Percentiles rank a stretch among this genome's conserved stretches.
These are phyloP conservation scores for Rickenella mellea DNA, from an alignment of 768 basidiomycete species.

Conservation along the genomic window DNA sequence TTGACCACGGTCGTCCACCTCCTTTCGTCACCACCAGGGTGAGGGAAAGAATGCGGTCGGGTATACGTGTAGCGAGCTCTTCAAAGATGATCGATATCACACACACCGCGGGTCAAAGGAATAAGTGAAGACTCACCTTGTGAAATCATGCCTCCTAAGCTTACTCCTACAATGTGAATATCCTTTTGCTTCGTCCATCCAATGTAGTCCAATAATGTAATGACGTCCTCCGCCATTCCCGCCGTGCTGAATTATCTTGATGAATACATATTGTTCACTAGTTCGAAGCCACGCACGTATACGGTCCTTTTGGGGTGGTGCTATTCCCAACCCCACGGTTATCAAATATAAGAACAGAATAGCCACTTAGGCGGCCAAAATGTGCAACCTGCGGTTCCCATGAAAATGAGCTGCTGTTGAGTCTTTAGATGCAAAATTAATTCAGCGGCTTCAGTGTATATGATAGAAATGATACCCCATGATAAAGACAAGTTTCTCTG, in stretches of 20 bases:
- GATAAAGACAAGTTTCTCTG: conserved; percentile 60
- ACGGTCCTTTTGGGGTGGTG: conserved; percentile 61
- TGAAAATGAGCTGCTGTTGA: conserved; percentile 54
- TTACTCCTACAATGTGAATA: conserved; percentile 65
- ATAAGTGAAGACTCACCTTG: conserved; percentile 37
- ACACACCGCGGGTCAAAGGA: background rate
- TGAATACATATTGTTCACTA: conserved; percentile 2
- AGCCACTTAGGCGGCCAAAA: conserved; percentile 45
- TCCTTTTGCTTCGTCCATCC: conserved; percentile 58
- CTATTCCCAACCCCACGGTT: conserved; percentile 80
- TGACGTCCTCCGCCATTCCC: conserved; percentile 69
- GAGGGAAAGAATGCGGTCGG: conserved; percentile 58
- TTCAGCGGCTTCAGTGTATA: too few relatives aligned
- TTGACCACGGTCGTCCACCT: conserved; percentile 46
- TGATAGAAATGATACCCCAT: too few relatives aligned
- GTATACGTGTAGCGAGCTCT: conserved; percentile 65
- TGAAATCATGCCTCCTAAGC: conserved; percentile 79
- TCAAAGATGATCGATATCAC: background rate
- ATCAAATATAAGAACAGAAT: conserved; percentile 67
- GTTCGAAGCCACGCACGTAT: conserved; percentile 54
- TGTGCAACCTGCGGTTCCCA: conserved; percentile 59
- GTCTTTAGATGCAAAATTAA: conserved; percentile 23
- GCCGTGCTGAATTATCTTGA: conserved; percentile 38
- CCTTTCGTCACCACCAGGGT: conserved; percentile 62
- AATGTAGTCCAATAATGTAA: conserved; percentile 58